A percentile compares a stretch with the other conserved stretches of the same genome.
Conservation (phyloP, 805 yeast species). For the Yamadazyma akitaensis region DNA sequence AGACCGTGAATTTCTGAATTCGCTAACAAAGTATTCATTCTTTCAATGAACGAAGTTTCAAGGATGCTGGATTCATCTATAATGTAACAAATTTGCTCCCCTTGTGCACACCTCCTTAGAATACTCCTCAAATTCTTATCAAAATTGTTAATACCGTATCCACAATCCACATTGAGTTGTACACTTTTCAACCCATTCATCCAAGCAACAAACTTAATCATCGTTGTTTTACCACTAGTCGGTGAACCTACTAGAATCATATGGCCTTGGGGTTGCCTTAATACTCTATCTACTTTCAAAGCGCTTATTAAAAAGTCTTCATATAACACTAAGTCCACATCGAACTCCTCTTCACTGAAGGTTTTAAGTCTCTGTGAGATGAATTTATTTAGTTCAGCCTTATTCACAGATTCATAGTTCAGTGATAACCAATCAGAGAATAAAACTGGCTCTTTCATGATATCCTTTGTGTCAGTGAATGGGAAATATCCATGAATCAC, state of each 20-base stretch:
- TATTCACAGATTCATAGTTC: constrained; percentile 54
- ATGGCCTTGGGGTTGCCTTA: constrained; percentile 87
- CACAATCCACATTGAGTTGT: constrained; percentile 55
- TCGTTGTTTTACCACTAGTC: constrained; percentile 75
- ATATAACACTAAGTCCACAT: constrained; percentile 56
- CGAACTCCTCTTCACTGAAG: constrained; percentile 77
- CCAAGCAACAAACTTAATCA: constrained; percentile 87
- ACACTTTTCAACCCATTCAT: constrained; percentile 67
- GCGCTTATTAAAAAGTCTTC: constrained; percentile 73
- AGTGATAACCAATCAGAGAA: constrained; percentile 74
- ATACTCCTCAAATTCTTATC: constrained; percentile 59
- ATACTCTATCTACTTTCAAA: constrained; percentile 74
- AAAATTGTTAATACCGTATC: constrained; percentile 60
- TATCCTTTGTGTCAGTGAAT: constrained; percentile 30
- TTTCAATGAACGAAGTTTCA: constrained; percentile 77
- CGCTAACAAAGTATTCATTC: constrained; percentile 91
- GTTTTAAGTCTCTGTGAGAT: constrained; percentile 60
- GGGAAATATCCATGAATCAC: constrained; percentile 45
- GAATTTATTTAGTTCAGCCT: constrained; percentile 48
- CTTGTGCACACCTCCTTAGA: constrained; percentile 44
- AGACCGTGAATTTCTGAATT: constrained; percentile 91
- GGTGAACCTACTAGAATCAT: constrained; percentile 79
- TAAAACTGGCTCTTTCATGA: constrained; percentile 52
- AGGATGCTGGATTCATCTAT: constrained; percentile 77
- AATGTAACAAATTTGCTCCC: constrained; percentile 64